Evolutionary conservation across 495 filamentous ascomycete genomes (phyloP).

Genomic region (Daldinia decipiens): DNA sequence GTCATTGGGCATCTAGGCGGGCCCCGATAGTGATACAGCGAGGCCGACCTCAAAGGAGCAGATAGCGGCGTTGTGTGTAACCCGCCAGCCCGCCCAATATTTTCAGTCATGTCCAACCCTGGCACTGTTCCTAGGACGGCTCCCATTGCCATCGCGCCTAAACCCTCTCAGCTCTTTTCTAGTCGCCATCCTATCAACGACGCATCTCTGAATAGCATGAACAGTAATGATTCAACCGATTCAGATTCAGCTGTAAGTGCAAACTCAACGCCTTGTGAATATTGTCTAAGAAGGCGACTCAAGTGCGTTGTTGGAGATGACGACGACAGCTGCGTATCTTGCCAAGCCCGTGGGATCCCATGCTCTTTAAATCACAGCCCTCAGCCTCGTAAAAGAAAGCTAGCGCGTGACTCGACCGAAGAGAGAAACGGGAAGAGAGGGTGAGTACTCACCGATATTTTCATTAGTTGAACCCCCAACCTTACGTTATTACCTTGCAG

Average conservation of each 20-base stretch:
- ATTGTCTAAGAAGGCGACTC: slow-evolving; percentile 84
- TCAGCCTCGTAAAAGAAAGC: slow-evolving; percentile 77
- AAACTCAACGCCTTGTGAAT: slow-evolving; percentile 58
- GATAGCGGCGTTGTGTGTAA: slow-evolving; percentile 19
- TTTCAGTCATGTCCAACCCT: slow-evolving; percentile 60
- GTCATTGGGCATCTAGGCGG: slow-evolving; percentile 32
- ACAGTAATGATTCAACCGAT: slow-evolving; percentile 61
- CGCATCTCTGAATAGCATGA: slow-evolving; percentile 54
- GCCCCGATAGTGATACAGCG: slow-evolving; percentile 29
- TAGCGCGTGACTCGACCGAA: slow-evolving; percentile 68
- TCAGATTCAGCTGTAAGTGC: slow-evolving; percentile 59
- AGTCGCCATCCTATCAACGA: slow-evolving; percentile 57
- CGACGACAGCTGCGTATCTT: slow-evolving; percentile 69
- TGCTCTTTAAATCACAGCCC: slow-evolving; percentile 74
- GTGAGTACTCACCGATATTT: slow-evolving; percentile 57
- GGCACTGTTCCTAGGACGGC: slow-evolving; percentile 62
- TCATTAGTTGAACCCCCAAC: slow-evolving; percentile 46
- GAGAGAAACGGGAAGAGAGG: slow-evolving; percentile 66
- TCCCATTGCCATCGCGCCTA: slow-evolving; percentile 67
- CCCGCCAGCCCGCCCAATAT: slow-evolving; percentile 23
- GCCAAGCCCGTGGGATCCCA: slow-evolving; percentile 68
- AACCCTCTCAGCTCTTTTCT: slow-evolving; percentile 56
- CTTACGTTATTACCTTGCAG: slow-evolving; percentile 45
- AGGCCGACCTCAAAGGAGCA: slow-evolving; percentile 25
- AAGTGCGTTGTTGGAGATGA: slow-evolving; percentile 89